Evolutionary conservation across 1,284 basidiomycete species (phyloP).

Genomic region (Takashimella tepidaria): DNA sequence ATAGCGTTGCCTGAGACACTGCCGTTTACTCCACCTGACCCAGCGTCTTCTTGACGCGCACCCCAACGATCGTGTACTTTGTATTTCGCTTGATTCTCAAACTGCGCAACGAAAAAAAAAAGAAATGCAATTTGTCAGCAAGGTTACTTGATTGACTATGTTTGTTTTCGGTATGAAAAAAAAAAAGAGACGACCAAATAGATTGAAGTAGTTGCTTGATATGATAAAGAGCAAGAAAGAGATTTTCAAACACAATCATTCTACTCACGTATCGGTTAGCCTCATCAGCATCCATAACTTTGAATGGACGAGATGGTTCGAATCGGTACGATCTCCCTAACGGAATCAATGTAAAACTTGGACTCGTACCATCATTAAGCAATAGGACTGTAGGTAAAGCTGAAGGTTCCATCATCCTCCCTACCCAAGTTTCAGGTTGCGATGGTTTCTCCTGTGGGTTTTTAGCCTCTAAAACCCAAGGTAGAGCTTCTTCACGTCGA

Average conservation of each 20-base stretch:
- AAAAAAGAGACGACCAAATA: too few species aligned
- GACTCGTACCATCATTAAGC: slow-evolving; percentile 32
- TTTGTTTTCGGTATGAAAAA: too few species aligned
- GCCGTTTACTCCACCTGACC: slow-evolving; percentile 2
- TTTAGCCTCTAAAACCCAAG: slow-evolving; percentile 40
- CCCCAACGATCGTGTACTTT: slow-evolving; percentile 42
- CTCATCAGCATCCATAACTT: slow-evolving; percentile 38
- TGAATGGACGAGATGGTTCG: slow-evolving; percentile 41
- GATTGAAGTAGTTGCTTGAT: too few species aligned
- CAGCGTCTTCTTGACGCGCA: slow-evolving; percentile 19
- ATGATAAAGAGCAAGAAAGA: too few species aligned
- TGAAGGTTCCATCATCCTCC: slow-evolving; percentile 31
- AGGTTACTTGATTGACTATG: too few species aligned
- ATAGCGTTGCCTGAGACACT: too few species aligned
- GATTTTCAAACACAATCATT: not conserved
- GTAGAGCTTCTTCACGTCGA: slow-evolving; percentile 39
- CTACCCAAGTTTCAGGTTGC: slow-evolving; percentile 41
- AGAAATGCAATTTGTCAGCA: not conserved
- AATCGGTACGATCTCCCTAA: slow-evolving; percentile 41
- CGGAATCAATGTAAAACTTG: slow-evolving; percentile 37
- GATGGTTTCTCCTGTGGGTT: slow-evolving; percentile 19
- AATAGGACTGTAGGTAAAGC: slow-evolving; percentile 35
- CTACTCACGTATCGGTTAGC: slow-evolving; percentile 39
- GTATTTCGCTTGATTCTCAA: slow-evolving; percentile 37
- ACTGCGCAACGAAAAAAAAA: slow-evolving; percentile 17